phyloP scores from a whole-genome alignment of 306 rosid species.

The Sicyos baderoa region DNA sequence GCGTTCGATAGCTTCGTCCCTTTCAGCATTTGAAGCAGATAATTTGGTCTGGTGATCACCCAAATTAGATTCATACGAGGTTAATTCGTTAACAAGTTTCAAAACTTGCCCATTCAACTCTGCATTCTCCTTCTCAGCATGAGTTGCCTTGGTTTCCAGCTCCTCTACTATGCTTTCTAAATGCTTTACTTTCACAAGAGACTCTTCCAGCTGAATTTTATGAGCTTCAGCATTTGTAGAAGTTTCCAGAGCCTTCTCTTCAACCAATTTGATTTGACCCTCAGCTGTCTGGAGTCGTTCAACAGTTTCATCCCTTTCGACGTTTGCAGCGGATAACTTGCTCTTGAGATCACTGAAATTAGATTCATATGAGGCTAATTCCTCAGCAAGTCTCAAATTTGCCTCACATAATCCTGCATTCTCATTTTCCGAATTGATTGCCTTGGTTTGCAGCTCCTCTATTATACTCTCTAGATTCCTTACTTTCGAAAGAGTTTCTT shows the following conservation, averaged over 20 bases:
- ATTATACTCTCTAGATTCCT: slow-evolving; percentile 62
- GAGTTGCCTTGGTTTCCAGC: slow-evolving; percentile 44
- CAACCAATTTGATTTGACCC: slow-evolving; percentile 37
- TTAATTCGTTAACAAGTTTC: slow-evolving; percentile 52
- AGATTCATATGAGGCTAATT: slow-evolving; percentile 44
- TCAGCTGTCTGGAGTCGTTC: slow-evolving; percentile 42
- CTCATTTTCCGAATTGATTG: slow-evolving; percentile 53
- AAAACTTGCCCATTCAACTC: slow-evolving; percentile 44
- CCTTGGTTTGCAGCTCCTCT: slow-evolving; percentile 56
- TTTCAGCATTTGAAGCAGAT: slow-evolving; percentile 41
- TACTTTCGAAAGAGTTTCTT: slow-evolving; percentile 45
- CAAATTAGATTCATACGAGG: slow-evolving; percentile 45
- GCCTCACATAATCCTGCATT: slow-evolving; percentile 39
- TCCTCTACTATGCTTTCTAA: slow-evolving; percentile 63
- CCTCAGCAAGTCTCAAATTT: slow-evolving; percentile 51
- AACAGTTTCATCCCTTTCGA: slow-evolving; percentile 48
- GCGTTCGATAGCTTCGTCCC: slow-evolving; percentile 47
- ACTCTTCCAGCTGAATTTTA: slow-evolving; percentile 45
- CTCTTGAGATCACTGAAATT: slow-evolving; percentile 48
- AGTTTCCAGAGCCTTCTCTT: slow-evolving; percentile 46
- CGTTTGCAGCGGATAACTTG: slow-evolving; percentile 35
- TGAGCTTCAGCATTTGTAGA: slow-evolving; percentile 33
- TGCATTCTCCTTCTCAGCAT: slow-evolving; percentile 51
- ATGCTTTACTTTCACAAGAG: slow-evolving; percentile 52
- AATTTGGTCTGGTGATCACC: slow-evolving; percentile 46